A percentile compares a stretch with the other conserved stretches of the same genome.
Conservation (phyloP, 805 yeast species). For the Suhomyces kilbournensis region DNA sequence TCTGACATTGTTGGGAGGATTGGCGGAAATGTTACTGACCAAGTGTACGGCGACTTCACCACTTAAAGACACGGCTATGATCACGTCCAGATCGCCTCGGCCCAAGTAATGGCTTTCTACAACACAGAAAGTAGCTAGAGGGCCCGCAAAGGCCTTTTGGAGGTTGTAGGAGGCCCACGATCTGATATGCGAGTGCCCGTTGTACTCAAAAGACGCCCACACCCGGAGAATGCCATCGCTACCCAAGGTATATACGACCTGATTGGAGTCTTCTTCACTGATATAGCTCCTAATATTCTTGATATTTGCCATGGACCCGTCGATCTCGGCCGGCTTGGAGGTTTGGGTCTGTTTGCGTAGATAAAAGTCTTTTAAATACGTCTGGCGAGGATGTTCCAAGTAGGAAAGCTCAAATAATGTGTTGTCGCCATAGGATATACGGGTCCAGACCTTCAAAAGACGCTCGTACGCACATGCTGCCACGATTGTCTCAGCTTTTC, state of each 20-base stretch:
- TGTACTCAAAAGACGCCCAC: constrained; percentile 66
- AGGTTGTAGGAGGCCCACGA: constrained; percentile 52
- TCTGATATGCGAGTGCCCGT: constrained; percentile 54
- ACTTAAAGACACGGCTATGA: constrained; percentile 38
- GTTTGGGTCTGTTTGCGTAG: constrained; percentile 9
- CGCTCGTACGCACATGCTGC: constrained; percentile 64
- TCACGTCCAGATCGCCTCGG: constrained; percentile 24
- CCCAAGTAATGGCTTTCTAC: constrained; percentile 36
- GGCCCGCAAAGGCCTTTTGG: constrained; percentile 5
- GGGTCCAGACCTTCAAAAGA: constrained; percentile 73
- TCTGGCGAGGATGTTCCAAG: constrained; percentile 53
- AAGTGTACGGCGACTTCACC: constrained; percentile 46
- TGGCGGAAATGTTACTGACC: constrained; percentile 48
- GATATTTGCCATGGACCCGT: constrained; percentile 32
- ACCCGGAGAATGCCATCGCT: constrained; percentile 57
- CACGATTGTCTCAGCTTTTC: constrained; percentile 59
- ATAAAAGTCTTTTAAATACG: constrained; percentile 51
- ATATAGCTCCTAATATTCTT: constrained; percentile 33
- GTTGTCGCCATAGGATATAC: constrained; percentile 59
- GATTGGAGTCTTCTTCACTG: constrained; percentile 32
- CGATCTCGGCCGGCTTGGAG: constrained; percentile 5
- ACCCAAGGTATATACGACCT: constrained; percentile 59
- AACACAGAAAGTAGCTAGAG: constrained; percentile 20
- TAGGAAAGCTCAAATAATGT: constrained; percentile 68
- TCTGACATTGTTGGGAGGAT: constrained; percentile 54